These are phyloP conservation scores for Leccinum rimulosum DNA, from an alignment of 768 basidiomycete genomes.

Conservation along the genomic window DNA sequence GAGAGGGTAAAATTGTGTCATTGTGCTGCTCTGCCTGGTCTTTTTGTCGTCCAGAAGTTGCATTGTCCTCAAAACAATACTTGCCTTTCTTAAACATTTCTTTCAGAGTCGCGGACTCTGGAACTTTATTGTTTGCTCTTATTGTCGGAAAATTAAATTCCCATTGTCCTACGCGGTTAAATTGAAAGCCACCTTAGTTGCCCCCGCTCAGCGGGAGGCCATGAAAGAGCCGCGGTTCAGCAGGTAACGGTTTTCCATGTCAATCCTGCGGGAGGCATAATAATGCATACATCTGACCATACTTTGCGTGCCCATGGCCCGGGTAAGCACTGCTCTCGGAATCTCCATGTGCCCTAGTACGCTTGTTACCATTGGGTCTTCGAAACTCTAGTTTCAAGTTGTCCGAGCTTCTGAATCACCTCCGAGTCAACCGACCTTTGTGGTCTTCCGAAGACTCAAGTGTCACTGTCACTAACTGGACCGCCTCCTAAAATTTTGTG, in stretches of 20 bases:
- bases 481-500: neutral
- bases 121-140: slow-evolving; percentile 13
- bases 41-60: slow-evolving; percentile 21
- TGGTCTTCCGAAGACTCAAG: neutral
- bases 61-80: slow-evolving; percentile 31
- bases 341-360: neutral
- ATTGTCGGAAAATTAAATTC: slow-evolving; percentile 5
- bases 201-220: neutral
- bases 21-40: slow-evolving; percentile 1
- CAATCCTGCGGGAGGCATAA: neutral
- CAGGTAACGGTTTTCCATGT: too few relatives aligned
- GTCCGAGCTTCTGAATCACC: neutral
- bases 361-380: neutral
- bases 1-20: slow-evolving; percentile 4
- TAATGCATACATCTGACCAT: neutral
- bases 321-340: neutral
- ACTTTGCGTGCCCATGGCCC: neutral
- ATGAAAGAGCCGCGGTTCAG: neutral
- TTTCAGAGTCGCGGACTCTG: slow-evolving; percentile 20
- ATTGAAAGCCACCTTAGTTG: neutral
- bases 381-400: neutral
- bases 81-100: slow-evolving; percentile 13
- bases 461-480: neutral
- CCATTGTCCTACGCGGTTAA: neutral
- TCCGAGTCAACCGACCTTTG: neutral